phyloP scores from a whole-genome alignment of 495 filamentous ascomycete species.

The Beverwykella pulmonaria region DNA sequence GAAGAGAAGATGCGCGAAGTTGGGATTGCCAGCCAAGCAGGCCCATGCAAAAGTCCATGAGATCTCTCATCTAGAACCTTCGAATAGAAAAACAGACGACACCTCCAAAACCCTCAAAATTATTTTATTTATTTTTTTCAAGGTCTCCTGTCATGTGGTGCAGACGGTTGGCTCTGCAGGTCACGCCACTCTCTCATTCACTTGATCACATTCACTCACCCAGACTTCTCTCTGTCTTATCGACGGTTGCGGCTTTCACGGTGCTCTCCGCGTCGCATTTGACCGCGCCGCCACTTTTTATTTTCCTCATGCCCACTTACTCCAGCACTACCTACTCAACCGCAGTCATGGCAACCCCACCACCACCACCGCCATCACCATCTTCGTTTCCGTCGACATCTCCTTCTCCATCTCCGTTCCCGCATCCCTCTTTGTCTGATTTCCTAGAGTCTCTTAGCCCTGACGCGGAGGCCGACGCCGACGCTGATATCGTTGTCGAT shows the following conservation, averaged over 20 bases:
- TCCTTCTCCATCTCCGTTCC: too few species aligned
- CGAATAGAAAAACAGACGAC: too few species aligned
- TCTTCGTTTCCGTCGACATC: background rate
- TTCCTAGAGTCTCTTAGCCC: too few species aligned
- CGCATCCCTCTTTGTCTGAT: too few species aligned
- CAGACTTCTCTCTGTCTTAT: background rate
- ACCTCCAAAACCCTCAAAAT: too few species aligned
- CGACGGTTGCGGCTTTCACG: background rate
- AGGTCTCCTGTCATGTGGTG: background rate
- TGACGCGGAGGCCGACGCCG: too few species aligned
- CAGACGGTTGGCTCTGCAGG: background rate
- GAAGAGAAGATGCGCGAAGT: too few species aligned
- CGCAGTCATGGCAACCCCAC: background rate
- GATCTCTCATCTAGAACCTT: too few species aligned
- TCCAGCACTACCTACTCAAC: background rate
- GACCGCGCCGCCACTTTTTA: background rate
- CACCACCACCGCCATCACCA: background rate
- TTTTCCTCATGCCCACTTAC: background rate
- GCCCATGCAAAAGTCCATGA: too few species aligned
- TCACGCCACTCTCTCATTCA: background rate
- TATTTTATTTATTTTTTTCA: too few species aligned
- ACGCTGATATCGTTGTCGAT: too few species aligned
- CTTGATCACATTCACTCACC: background rate
- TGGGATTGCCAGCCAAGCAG: too few species aligned
- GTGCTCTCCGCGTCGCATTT: background rate